Conservation (phyloP, 108 stramenopile species). For the Pseudonitzschia pungens region DNA sequence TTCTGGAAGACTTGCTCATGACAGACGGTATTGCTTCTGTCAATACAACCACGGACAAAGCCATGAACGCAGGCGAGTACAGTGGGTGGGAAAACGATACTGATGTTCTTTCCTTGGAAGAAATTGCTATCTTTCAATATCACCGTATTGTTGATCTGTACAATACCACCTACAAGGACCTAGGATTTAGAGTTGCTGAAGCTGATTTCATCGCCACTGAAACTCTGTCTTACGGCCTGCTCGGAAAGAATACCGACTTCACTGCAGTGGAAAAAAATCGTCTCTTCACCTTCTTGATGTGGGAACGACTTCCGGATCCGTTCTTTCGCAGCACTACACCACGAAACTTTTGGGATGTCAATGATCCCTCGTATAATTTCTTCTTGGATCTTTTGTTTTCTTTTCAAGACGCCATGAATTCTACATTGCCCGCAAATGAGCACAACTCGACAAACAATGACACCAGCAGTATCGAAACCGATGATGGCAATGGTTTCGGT, state of each 20-base stretch:
- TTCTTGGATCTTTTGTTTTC: conserved; percentile 7
- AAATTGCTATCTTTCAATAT: background rate
- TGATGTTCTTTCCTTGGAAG: background rate
- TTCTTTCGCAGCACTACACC: background rate
- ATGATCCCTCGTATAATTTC: background rate
- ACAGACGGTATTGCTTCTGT: background rate
- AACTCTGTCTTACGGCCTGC: background rate
- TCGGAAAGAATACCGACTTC: background rate
- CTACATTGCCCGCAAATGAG: background rate
- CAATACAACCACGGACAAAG: background rate
- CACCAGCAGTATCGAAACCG: background rate
- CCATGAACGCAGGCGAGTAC: background rate
- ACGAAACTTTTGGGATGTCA: background rate
- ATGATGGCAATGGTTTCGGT: background rate
- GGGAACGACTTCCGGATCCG: conserved; percentile 1
- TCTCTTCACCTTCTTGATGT: background rate
- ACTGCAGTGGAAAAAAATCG: background rate
- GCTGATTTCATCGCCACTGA: conserved; percentile 1
- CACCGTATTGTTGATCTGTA: background rate
- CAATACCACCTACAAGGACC: background rate
- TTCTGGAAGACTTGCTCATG: conserved; percentile 1
- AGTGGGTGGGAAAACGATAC: background rate
- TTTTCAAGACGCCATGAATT: background rate
- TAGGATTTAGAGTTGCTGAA: background rate
- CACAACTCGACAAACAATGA: background rate